Conservation (phyloP, 108 stramenopile species). For the Seminavis robusta region DNA sequence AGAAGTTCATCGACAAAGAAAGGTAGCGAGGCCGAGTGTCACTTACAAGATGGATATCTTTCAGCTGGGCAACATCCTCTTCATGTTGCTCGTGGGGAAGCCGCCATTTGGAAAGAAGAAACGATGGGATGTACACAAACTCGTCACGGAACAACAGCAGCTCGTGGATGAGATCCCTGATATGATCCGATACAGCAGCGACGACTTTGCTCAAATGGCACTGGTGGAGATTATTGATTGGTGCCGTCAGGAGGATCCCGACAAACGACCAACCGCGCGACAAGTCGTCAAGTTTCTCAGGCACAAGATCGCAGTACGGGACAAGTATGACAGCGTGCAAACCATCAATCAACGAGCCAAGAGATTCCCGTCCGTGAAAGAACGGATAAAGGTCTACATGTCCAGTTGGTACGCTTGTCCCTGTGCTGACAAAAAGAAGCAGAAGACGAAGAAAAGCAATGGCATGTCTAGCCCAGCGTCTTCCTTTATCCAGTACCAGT, state of each 20-base stretch:
- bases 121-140: constrained; percentile 11
- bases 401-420: constrained; percentile 63
- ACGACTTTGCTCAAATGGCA: constrained; percentile 39
- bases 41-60: constrained; percentile 74
- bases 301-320: too few relatives aligned
- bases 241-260: constrained; percentile 51
- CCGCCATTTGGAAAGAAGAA: constrained; percentile 39
- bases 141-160: constrained; percentile 36
- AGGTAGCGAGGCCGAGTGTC: too few relatives aligned
- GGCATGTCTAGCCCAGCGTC: too few relatives aligned
- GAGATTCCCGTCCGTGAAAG: constrained; percentile 70
- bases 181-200: constrained; percentile 22
- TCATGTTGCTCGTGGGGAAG: constrained; percentile 43
- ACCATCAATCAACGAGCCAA: too few relatives aligned
- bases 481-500: too few relatives aligned
- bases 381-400: constrained; percentile 65
- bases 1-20: too few relatives aligned
- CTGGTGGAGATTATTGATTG: constrained; percentile 41
- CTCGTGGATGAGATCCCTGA: constrained; percentile 37
- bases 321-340: too few relatives aligned
- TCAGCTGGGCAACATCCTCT: constrained; percentile 73
- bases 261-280: constrained; percentile 43
- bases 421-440: too few relatives aligned
- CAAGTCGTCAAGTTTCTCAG: constrained; percentile 27
- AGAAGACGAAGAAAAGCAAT: too few relatives aligned